phyloP scores from a whole-genome alignment of 108 stramenopile genomes.

The Nitzschia sp. region DNA sequence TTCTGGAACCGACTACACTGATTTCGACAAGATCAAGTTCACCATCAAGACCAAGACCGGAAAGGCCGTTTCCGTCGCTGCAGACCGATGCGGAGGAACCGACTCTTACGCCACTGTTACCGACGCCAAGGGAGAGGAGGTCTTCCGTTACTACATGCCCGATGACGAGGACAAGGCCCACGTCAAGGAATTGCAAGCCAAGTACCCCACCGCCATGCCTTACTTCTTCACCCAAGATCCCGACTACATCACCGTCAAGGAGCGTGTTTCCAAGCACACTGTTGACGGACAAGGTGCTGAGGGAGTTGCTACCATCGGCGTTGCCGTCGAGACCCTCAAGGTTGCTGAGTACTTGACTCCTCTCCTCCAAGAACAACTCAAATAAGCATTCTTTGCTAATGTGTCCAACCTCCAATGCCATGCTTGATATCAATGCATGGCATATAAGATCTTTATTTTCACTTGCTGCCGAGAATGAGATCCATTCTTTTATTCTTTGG shows the following conservation, averaged over 20 bases:
- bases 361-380: slow-evolving; percentile 75
- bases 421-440: too few species aligned
- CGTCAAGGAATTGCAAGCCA: slow-evolving; percentile 57
- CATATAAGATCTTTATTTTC: too few species aligned
- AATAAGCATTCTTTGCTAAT: slow-evolving; percentile 29
- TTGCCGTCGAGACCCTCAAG: slow-evolving; percentile 87
- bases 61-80: slow-evolving; percentile 75
- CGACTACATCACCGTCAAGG: slow-evolving; percentile 91
- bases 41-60: slow-evolving; percentile 92
- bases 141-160: slow-evolving; percentile 88
- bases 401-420: too few species aligned
- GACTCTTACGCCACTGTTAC: slow-evolving; percentile 80
- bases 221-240: slow-evolving; percentile 90
- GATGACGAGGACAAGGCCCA: slow-evolving; percentile 81
- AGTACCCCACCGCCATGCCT: slow-evolving; percentile 89
- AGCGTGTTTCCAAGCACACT: slow-evolving; percentile 75
- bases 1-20: slow-evolving; percentile 74
- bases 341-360: slow-evolving; percentile 88
- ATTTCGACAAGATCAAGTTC: slow-evolving; percentile 92
- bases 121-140: slow-evolving; percentile 69
- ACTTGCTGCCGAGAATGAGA: too few species aligned
- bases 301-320: slow-evolving; percentile 83
- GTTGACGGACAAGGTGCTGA: slow-evolving; percentile 69
- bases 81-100: slow-evolving; percentile 88
- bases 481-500: too few species aligned